Evolutionary conservation across 495 filamentous ascomycete genomes (phyloP).

Genomic region (Penicillium cataractarum): DNA sequence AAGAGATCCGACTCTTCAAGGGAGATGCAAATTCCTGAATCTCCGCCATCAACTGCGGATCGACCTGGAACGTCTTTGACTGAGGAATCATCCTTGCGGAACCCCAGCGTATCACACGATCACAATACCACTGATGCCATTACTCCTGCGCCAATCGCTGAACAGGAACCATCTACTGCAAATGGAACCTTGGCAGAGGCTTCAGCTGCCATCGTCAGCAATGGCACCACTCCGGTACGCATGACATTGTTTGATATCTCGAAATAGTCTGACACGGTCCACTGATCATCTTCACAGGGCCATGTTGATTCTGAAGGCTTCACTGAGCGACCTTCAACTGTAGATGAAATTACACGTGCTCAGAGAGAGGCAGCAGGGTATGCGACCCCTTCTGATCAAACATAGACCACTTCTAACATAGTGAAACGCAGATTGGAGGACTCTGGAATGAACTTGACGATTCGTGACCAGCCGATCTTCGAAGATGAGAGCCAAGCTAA

Average conservation of each 20-base stretch:
- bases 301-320: slow-evolving; percentile 65
- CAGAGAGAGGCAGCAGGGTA: slow-evolving; percentile 74
- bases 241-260: no score
- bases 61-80: slow-evolving; percentile 44
- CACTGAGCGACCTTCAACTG: slow-evolving; percentile 64
- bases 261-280: not conserved
- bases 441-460: slow-evolving; percentile 83
- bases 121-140: slow-evolving; percentile 24
- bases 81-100: slow-evolving; percentile 37
- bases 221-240: slow-evolving; percentile 32
- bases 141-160: slow-evolving; percentile 27
- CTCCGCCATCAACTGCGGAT: slow-evolving; percentile 36
- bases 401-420: slow-evolving; percentile 22
- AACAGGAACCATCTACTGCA: slow-evolving; percentile 23
- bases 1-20: slow-evolving; percentile 48
- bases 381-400: slow-evolving; percentile 20
- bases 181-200: slow-evolving; percentile 37
- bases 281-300: slow-evolving; percentile 31
- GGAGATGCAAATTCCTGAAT: slow-evolving; percentile 48
- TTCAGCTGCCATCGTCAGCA: slow-evolving; percentile 24
- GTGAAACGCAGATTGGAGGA: slow-evolving; percentile 59
- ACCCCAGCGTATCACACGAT: slow-evolving; percentile 38
- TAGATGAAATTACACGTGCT: slow-evolving; percentile 83
- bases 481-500: slow-evolving; percentile 91
- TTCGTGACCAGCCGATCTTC: slow-evolving; percentile 87